These are phyloP conservation scores for Penicillium alfredii DNA, from an alignment of 495 filamentous ascomycete species.

Conservation along the genomic window DNA sequence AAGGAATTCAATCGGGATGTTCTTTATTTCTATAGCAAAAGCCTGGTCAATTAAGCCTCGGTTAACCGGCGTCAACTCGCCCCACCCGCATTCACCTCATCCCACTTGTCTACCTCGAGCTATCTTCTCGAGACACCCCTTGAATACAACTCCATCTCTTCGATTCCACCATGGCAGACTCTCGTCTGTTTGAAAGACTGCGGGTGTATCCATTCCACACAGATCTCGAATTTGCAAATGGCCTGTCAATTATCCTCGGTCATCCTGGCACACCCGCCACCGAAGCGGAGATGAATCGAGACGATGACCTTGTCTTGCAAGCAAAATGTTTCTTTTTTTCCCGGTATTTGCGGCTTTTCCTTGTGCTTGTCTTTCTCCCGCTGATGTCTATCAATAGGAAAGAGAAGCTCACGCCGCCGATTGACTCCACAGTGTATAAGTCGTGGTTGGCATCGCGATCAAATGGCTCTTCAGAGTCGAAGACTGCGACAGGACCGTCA, in stretches of 20 bases:
- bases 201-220: constrained; percentile 33
- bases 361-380: neutral
- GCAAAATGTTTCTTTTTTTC: constrained; percentile 52
- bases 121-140: neutral
- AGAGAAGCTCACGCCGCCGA: constrained; percentile 29
- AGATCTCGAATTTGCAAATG: constrained; percentile 44
- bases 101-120: neutral
- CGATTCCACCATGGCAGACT: neutral
- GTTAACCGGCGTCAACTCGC: neutral
- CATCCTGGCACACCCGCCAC: constrained; percentile 37
- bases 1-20: constrained; percentile 2
- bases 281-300: constrained; percentile 33
- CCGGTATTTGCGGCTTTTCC: constrained; percentile 24
- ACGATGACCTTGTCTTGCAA: constrained; percentile 42
- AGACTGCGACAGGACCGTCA: neutral
- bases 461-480: constrained; percentile 1
- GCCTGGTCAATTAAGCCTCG: constrained; percentile 6
- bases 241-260: constrained; percentile 44
- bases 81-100: neutral
- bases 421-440: constrained; percentile 39
- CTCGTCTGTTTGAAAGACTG: constrained; percentile 23
- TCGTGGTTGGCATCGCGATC: constrained; percentile 30
- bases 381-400: constrained; percentile 25
- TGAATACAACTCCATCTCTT: no score
- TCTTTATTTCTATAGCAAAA: neutral